Base-by-base conservation (phyloP, 148 eudicot genomes). In the Vaccinium macrocarpon region DNA sequence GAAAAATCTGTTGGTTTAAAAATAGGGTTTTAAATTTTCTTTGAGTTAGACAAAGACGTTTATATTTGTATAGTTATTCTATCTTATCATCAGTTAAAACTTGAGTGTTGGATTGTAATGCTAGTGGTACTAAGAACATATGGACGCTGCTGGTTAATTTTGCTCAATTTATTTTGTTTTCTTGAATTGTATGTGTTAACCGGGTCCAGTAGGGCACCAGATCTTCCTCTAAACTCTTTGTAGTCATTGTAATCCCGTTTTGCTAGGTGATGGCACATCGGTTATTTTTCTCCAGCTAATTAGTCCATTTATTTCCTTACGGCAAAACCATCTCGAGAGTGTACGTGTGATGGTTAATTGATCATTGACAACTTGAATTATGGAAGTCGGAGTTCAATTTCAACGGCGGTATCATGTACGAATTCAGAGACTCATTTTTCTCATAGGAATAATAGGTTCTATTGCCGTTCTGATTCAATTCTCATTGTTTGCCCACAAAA, bases 381-480 rank as follows among this genome's bases (percentile, higher is more conserved):
- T 90, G 92, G 86, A 73, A 52, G 48, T 78, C 59, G 82, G 81
- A 27, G 49, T 48, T 81, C 62, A 70, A 52, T 42, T 77, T 86
- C 87, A 48, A 73, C 82, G 86, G 71, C 57, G 85, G 48, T 78
- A 46, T 83, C 71, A 38, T 50, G 49, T 88, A 21, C 82, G 78
- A 62, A 85, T 84, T 81, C 57, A 78, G 82, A 83, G 85, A 64
- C 85, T 92, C 13, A 42, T 91, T 25, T 80, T 80, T 48, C 23
- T 90, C 49, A 68, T 86, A 78, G 91, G 86, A 56, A 73, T 88
- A 82, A 50, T 87, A 3, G 90, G 76, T 70, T 71, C 70, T 56
- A 16, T 90, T 81, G 27, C 84, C 21, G 82, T 88, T 83, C 66
- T 90, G 11, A 76, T 55, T 72, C 92, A 92, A 76, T 88, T 89